Conservation (phyloP, 768 basidiomycete genomes). For the Tephrocybe sp. region DNA sequence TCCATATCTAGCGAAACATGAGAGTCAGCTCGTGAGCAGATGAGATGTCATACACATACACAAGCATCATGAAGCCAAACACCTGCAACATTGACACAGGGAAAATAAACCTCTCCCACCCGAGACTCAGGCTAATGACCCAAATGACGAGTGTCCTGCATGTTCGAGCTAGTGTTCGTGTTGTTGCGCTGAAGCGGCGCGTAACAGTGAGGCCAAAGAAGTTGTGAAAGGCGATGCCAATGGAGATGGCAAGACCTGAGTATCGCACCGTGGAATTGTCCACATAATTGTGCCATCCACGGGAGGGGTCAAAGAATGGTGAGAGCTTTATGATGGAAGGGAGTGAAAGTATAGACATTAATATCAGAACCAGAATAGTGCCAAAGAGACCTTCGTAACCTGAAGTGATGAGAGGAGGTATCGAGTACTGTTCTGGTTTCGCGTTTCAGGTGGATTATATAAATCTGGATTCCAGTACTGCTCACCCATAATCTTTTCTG, state of each 20-base stretch:
- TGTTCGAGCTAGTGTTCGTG: slow-evolving; percentile 88
- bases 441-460: not conserved
- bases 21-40: slow-evolving; percentile 4
- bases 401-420: slow-evolving; percentile 89
- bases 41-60: slow-evolving; percentile 50
- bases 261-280: slow-evolving; percentile 70
- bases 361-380: slow-evolving; percentile 69
- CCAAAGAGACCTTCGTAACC: slow-evolving; percentile 96
- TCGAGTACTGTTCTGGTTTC: slow-evolving; percentile 59
- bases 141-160: slow-evolving; percentile 94
- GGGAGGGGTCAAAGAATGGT: slow-evolving; percentile 83
- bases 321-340: slow-evolving; percentile 63
- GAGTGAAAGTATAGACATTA: slow-evolving; percentile 79
- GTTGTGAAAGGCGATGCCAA: slow-evolving; percentile 82
- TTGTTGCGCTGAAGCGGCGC: slow-evolving; percentile 87
- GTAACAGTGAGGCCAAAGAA: slow-evolving; percentile 91
- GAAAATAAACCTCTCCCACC: slow-evolving; percentile 86
- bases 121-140: slow-evolving; percentile 84
- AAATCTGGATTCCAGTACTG: not conserved
- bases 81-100: slow-evolving; percentile 84
- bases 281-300: slow-evolving; percentile 88
- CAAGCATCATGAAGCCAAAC: slow-evolving; percentile 80
- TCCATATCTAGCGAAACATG: slow-evolving; percentile 61
- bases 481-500: slow-evolving; percentile 86
- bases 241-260: slow-evolving; percentile 67